Percentiles rank a stretch among this genome's conserved stretches.
phyloP scores from a whole-genome alignment of 2,329 filamentous ascomycete genomes.

The Chaetomium olivaceum region DNA sequence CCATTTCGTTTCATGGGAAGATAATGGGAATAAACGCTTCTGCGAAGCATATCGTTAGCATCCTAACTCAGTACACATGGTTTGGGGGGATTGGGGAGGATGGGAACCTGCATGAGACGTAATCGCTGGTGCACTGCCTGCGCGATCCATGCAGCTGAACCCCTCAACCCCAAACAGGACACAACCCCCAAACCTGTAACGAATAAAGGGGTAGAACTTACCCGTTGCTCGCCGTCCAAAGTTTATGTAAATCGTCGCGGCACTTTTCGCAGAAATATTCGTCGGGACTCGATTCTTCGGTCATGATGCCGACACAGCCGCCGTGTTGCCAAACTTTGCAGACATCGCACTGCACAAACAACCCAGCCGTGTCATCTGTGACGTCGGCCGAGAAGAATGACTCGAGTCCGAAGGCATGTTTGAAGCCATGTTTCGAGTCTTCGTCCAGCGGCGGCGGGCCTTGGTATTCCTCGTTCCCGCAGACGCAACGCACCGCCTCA shows the following conservation, averaged over 20 bases:
- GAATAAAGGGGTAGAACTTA: constrained; percentile 51
- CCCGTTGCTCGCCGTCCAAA: constrained; percentile 80
- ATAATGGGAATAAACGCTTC: constrained; percentile 67
- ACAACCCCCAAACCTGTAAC: constrained; percentile 8
- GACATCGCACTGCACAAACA: constrained; percentile 96
- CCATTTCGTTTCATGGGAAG: constrained; percentile 59
- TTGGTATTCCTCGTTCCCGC: constrained; percentile 91
- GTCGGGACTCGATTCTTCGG: constrained; percentile 87
- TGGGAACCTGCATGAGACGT: constrained; percentile 27
- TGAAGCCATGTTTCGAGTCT: constrained; percentile 52
- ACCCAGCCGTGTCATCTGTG: constrained; percentile 83
- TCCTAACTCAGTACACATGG: constrained; percentile 9
- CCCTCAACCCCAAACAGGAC: constrained; percentile 23
- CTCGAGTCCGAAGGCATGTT: constrained; percentile 59
- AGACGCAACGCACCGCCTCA: constrained; percentile 93
- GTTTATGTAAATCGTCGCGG: constrained; percentile 85
- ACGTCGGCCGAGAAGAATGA: constrained; percentile 62
- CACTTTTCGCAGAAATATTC: constrained; percentile 98
- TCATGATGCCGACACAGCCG: constrained; percentile 95
- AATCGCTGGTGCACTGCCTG: constrained; percentile 34
- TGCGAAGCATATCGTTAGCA: constrained; percentile 47
- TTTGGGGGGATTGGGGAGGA: neutral
- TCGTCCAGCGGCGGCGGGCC: constrained; percentile 70
- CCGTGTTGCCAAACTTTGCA: constrained; percentile 99
- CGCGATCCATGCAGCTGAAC: constrained; percentile 34